Base-by-base conservation (phyloP, 140 eudicot genomes). In the Senecio squalidus region DNA sequence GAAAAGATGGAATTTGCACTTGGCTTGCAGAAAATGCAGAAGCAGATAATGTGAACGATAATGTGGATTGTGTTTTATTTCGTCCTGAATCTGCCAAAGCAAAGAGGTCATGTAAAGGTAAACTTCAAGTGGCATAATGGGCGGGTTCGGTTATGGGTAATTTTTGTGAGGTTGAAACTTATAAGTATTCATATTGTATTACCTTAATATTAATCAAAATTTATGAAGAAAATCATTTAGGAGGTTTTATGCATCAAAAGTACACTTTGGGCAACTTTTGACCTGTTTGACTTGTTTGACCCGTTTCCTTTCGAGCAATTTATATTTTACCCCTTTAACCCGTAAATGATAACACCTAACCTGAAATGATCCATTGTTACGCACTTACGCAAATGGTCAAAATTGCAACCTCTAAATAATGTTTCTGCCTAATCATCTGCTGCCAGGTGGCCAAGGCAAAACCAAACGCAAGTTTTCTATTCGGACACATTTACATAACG, bases 381-480 rank as follows among this genome's bases (percentile, higher is more conserved):
- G n/a, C n/a, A n/a, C n/a, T n/a, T n/a, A n/a, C n/a, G n/a, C n/a
- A n/a, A n/a, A n/a, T n/a, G n/a, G n/a, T n/a, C n/a, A n/a, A n/a
- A n/a, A n/a, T n/a, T n/a, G n/a, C n/a, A n/a, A n/a, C n/a, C n/a
- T n/a, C n/a, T n/a, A n/a, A 16, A 22, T 20, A 51, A 23, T 44
- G 21, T 60, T 43, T 58, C 22, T 33, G 71, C 68, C 25, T 58
- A 74, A 36, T 49, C 58, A 48, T 59, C 13, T 26, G 9, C 55
- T 43, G 65, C 68, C 78, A 84, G 96, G 87, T 65, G 71, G 78
- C 57, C 66, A 59, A 62, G 74, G 49, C 18, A 88, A 73, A 77
- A 60, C 76, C 46, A 84, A 74, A 72, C 70, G 55, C 49, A 88
- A 62, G 57, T 69, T 72, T 46, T 68, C 76, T 20, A 76, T 79